Evolutionary conservation across 140 eudicot genomes (phyloP).

Genomic region (Flaveria floridana): DNA sequence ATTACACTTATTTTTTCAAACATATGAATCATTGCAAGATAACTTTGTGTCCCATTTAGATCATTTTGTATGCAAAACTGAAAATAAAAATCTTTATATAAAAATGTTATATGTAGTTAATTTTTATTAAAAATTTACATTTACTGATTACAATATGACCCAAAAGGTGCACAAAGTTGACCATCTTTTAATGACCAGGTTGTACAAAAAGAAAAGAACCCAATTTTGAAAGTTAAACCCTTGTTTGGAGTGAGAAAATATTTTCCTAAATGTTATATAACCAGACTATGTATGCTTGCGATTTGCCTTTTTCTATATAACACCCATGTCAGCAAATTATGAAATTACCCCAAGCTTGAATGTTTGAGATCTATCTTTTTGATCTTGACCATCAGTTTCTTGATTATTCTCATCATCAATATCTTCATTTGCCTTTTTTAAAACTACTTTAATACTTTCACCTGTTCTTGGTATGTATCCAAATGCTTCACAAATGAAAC

Average conservation of each 20-base stretch:
- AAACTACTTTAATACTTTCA: constrained; percentile 73
- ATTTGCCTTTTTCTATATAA: constrained; percentile 4
- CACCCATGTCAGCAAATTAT: neutral
- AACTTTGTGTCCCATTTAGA: neutral
- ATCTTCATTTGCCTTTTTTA: constrained; percentile 58
- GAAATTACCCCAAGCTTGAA: constrained; percentile 82
- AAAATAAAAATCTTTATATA: neutral
- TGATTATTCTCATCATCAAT: constrained; percentile 44
- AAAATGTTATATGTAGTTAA: neutral
- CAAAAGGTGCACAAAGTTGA: neutral
- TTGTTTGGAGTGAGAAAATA: neutral
- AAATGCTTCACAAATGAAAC: constrained; percentile 86
- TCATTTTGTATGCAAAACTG: constrained; percentile 1
- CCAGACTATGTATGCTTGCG: neutral
- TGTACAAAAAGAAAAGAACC: neutral
- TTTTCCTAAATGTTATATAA: neutral
- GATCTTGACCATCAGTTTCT: constrained; percentile 53
- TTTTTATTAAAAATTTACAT: neutral
- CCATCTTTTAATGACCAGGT: neutral
- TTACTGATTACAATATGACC: neutral
- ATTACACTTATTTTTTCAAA: neutral
- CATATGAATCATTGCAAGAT: neutral
- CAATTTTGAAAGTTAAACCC: neutral
- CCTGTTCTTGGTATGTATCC: constrained; percentile 98
- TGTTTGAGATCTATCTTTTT: constrained; percentile 58